Conservation (phyloP, 106 monocot genomes). For the Allium fistulosum region DNA sequence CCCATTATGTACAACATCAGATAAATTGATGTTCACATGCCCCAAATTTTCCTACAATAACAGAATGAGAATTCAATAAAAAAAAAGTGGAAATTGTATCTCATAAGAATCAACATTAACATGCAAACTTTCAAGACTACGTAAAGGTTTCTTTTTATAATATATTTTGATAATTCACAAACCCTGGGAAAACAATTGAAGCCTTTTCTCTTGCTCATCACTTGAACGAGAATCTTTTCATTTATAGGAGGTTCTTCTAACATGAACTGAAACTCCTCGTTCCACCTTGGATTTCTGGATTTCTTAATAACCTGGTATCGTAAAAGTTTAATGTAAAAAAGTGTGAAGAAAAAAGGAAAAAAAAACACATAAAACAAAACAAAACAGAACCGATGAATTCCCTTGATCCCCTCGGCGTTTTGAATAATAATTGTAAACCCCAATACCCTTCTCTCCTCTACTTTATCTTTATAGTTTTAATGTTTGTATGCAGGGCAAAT, state of each 20-base stretch:
- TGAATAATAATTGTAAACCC: no score
- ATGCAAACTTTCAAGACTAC: neutral
- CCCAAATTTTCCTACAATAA: slow-evolving; percentile 58
- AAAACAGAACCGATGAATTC: no score
- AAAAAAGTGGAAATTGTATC: no score
- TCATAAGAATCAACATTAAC: neutral
- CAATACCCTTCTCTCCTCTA: no score
- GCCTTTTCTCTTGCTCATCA: slow-evolving; percentile 52
- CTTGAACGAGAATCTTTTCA: slow-evolving; percentile 71
- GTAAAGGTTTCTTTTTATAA: no score
- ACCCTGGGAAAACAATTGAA: slow-evolving; percentile 48
- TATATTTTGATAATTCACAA: neutral
- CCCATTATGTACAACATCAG: slow-evolving; percentile 70
- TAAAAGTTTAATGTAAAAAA: neutral
- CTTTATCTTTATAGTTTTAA: no score
- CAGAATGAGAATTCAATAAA: neutral
- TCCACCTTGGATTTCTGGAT: slow-evolving; percentile 76
- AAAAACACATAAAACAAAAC: no score
- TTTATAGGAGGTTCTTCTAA: slow-evolving; percentile 64
- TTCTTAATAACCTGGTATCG: slow-evolving; percentile 46
- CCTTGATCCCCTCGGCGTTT: no score
- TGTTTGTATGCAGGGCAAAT: no score
- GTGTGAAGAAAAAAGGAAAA: no score
- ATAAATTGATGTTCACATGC: slow-evolving; percentile 55
- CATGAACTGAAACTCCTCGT: slow-evolving; percentile 71